Base-by-base conservation (phyloP, 176 grass and related monocot species). In the Typha latifolia region DNA sequence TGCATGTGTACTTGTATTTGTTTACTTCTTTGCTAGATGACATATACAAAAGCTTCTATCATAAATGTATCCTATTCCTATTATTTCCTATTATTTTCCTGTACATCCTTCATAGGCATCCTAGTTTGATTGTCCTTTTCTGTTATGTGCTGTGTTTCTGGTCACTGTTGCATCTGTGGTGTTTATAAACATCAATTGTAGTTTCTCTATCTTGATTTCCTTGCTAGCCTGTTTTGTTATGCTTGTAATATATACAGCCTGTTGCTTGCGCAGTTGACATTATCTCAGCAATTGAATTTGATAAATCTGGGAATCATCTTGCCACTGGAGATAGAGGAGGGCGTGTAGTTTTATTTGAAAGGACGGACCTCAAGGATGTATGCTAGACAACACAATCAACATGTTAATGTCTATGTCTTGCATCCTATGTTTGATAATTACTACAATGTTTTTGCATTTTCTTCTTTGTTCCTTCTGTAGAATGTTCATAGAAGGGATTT, bases 251-350 rank as follows among this genome's bases (percentile, higher is more conserved):
- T 57, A 5, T 24, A 61, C 24, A 32, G 16, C 51, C n/a, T 62
- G 29, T 51, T 69, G 9, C 63, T 66, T 43, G 70, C 79, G 76
- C 73, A 99, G 95, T 99, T 72, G 95, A 99, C 71, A 99, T 99
- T 72, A 99, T 99, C 75, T 99, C 95, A 13, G 95, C 89, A 66
- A 90, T 99, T 90, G 95, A 99, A 88, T 99, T 99, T 82, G 84
- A 99, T 77, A 90, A 90, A 85, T 85, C 84, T 68, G 95, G 95
- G 19, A 80, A 85, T 69, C 86, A 99, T 84, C 95, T 99, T 86
- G 95, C 95, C 19, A 99, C 95, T 48, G 95, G 95, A 77, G 95
- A 99, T 72, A 86, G 89, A 81, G 95, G 95, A 62, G 95, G 95
- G 14, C 95, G 95, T 47, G 89, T 99, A 68, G 95, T 99, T 79